A percentile compares a stretch with the other conserved stretches of the same genome.
Conservation (phyloP, 2,329 filamentous ascomycete genomes). For the Fusarium clavum region DNA sequence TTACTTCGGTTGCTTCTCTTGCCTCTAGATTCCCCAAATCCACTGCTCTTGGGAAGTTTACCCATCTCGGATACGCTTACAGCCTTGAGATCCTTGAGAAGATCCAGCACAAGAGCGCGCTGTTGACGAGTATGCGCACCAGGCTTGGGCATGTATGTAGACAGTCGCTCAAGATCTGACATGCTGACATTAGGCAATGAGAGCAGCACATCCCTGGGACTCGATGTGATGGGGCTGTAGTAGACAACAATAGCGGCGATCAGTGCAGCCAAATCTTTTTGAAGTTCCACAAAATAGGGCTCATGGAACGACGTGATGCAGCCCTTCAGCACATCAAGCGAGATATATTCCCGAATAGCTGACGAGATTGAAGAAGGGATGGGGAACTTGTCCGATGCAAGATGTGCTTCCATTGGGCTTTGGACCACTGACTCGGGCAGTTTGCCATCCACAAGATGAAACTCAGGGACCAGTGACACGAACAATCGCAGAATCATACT, state of each 20-base stretch:
- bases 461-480: slow-evolving; percentile 84
- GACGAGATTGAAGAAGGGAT: slow-evolving; percentile 66
- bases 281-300: slow-evolving; percentile 94
- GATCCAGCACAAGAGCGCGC: slow-evolving; percentile 81
- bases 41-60: slow-evolving; percentile 73
- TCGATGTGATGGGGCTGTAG: slow-evolving; percentile 76
- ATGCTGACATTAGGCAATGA: slow-evolving; percentile 81
- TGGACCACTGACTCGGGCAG: slow-evolving; percentile 41
- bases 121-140: slow-evolving; percentile 77
- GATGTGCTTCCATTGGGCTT: slow-evolving; percentile 45
- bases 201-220: slow-evolving; percentile 80
- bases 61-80: slow-evolving; percentile 95
- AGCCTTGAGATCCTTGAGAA: slow-evolving; percentile 87
- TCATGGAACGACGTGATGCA: slow-evolving; percentile 93
- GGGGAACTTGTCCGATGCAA: slow-evolving; percentile 55
- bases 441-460: slow-evolving; percentile 66
- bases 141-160: slow-evolving; percentile 69
- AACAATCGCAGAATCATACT: slow-evolving; percentile 88
- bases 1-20: slow-evolving; percentile 53
- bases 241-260: slow-evolving; percentile 87
- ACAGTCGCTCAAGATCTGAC: slow-evolving; percentile 73
- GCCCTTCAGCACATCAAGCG: slow-evolving; percentile 86
- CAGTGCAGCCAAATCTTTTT: slow-evolving; percentile 88
- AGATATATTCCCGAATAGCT: slow-evolving; percentile 89
- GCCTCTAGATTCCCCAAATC: slow-evolving; percentile 47